Evolutionary conservation across 2,329 filamentous ascomycete species (phyloP).

Genomic region (Acarospora socialis): DNA sequence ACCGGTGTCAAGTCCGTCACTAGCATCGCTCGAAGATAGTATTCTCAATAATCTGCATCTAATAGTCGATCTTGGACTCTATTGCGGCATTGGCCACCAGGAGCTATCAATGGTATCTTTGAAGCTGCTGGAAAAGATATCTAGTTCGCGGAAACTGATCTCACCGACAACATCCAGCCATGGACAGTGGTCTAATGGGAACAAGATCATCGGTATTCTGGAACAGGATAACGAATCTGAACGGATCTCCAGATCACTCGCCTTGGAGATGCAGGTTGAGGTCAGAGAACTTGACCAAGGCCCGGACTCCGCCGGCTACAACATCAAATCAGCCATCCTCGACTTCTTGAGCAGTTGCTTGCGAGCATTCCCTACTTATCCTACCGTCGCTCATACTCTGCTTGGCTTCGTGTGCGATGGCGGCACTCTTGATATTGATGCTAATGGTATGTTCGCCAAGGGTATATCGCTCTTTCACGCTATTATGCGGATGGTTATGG

Average conservation of each 20-base stretch:
- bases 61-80: conserved; percentile 70
- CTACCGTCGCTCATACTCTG: conserved; percentile 79
- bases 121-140: conserved; percentile 70
- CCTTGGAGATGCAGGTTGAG: conserved; percentile 49
- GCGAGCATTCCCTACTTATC: conserved; percentile 56
- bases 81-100: conserved; percentile 72
- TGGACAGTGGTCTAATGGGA: conserved; percentile 50
- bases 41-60: conserved; percentile 66
- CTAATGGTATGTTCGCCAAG: conserved; percentile 55
- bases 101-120: conserved; percentile 68
- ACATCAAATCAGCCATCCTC: conserved; percentile 71
- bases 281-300: conserved; percentile 60
- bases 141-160: conserved; percentile 67
- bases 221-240: conserved; percentile 69
- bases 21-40: conserved; percentile 85
- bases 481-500: conserved; percentile 56
- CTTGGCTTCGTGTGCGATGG: conserved; percentile 73
- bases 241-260: conserved; percentile 61
- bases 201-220: conserved; percentile 78
- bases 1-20: conserved; percentile 58
- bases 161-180: conserved; percentile 51
- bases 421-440: conserved; percentile 52
- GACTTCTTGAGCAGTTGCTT: conserved; percentile 76
- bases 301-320: conserved; percentile 55
- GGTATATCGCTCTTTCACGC: conserved; percentile 71